Evolutionary conservation across 108 stramenopile species (phyloP), one percentile per base, ranked within the genome.

Genomic region (Mayamaea pseudoterrestris): DNA sequence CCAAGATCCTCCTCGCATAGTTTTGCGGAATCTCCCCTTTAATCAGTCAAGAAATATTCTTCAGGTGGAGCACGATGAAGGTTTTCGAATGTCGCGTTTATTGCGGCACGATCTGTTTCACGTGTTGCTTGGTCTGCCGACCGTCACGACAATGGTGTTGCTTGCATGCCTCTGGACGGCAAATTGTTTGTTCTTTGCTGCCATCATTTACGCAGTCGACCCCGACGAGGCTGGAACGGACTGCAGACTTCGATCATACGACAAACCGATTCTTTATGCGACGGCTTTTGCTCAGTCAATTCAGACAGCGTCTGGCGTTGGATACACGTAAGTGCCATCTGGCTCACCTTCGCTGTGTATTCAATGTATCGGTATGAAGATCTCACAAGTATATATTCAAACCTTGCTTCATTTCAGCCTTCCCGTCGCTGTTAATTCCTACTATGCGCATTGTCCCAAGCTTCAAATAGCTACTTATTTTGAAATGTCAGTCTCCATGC

Each of bases 291-390:
- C 83, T 5, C 86, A 86, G 50, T 68, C 65, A 11, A 52, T 92
- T 2, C 76, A 85, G 51, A 87, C 84, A 5, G 65, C 73, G 9
- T 78, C 90, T 8, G 86, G 84, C 13, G 83, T 92, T 22, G 90
- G 90, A n/a, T n/a, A n/a, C n/a, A n/a, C n/a, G n/a, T 5, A 60
- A 65, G n/a, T n/a, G n/a, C n/a, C 63, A 13, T 51, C 73, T 27
- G 67, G 62, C 5, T 51, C 8, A 42, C 8, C 41, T 8, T 7
- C 18, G 41, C 18, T 42, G 12, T 42, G 17, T 42, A 13, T 8
- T 42, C 8, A 8, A 34, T 11, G 12, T 12, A 12, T 11, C 5
- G 5, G 5, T 4, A 39, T 29, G 12, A 41, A 37, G 14, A 20
- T 52, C 35, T 30, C 13, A 3, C n/a, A 20, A 49, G 25, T 21